phyloP scores from a whole-genome alignment of 2,329 filamentous ascomycete genomes.

The Xylaria sp. region DNA sequence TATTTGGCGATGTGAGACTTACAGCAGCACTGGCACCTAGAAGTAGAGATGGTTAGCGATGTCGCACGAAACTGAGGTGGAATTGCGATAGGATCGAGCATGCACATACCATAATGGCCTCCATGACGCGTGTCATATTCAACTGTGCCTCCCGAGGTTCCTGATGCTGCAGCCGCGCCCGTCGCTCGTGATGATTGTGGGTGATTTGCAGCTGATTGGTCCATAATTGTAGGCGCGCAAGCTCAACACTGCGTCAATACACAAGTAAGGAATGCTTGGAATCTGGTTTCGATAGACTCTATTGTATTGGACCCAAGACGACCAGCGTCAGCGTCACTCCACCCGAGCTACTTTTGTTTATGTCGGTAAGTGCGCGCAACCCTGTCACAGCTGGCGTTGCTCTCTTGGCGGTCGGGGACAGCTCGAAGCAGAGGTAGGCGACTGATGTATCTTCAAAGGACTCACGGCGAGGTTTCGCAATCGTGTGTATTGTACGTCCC shows the following conservation, averaged over 20 bases:
- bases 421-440: slow-evolving; percentile 8
- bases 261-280: slow-evolving; percentile 17
- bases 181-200: slow-evolving; percentile 60
- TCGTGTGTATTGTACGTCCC: slow-evolving; percentile 26
- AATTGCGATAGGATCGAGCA: slow-evolving; percentile 43
- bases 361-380: slow-evolving; percentile 27
- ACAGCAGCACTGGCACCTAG: slow-evolving; percentile 62
- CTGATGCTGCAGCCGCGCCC: slow-evolving; percentile 37
- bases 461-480: slow-evolving; percentile 27
- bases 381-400: slow-evolving; percentile 25
- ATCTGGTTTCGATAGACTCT: slow-evolving; percentile 21
- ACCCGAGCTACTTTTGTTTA: slow-evolving; percentile 22
- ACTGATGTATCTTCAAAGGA: slow-evolving; percentile 19
- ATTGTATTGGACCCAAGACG: slow-evolving; percentile 18
- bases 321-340: slow-evolving; percentile 31
- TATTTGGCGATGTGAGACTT: slow-evolving; percentile 44
- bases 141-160: slow-evolving; percentile 36
- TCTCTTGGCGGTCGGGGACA: slow-evolving; percentile 16
- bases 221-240: slow-evolving; percentile 56
- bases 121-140: slow-evolving; percentile 80
- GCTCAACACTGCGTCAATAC: slow-evolving; percentile 17
- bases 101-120: slow-evolving; percentile 78
- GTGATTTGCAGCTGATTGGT: slow-evolving; percentile 65
- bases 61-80: slow-evolving; percentile 46
- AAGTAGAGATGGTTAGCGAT: slow-evolving; percentile 50